These are phyloP conservation scores for Stromatinia cepivora DNA, from an alignment of 2,329 filamentous ascomycete species.

Conservation along the genomic window DNA sequence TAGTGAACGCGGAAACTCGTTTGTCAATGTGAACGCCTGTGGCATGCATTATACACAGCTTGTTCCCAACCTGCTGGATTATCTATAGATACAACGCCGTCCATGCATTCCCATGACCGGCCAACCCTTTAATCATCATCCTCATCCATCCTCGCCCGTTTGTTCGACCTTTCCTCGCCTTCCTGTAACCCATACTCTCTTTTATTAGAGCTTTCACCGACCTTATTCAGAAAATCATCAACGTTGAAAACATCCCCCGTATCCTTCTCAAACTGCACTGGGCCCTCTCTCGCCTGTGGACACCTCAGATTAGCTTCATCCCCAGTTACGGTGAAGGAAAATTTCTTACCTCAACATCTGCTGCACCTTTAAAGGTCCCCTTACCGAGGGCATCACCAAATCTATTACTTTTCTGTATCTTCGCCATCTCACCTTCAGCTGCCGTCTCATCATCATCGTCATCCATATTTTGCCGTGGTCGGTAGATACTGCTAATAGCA, in stretches of 20 bases:
- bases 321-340: not conserved
- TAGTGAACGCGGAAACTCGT: not conserved
- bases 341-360: constrained; percentile 70
- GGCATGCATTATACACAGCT: not conserved
- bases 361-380: constrained; percentile 87
- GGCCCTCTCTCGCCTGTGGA: constrained; percentile 72
- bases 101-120: not conserved
- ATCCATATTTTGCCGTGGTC: constrained; percentile 71
- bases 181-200: constrained; percentile 77
- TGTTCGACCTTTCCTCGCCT: constrained; percentile 56
- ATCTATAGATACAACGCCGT: constrained; percentile 1
- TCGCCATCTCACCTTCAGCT: constrained; percentile 80
- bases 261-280: constrained; percentile 96
- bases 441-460: constrained; percentile 77
- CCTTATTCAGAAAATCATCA: constrained; percentile 88
- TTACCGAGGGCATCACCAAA: constrained; percentile 82
- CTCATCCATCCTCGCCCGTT: constrained; percentile 77
- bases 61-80: not conserved
- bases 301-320: constrained; percentile 22
- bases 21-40: not conserved
- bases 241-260: constrained; percentile 85
- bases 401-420: constrained; percentile 79
- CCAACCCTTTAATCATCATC: constrained; percentile 49
- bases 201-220: constrained; percentile 60
- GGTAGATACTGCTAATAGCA: constrained; percentile 90